These are phyloP conservation scores for Diaporthe helianthi DNA, from an alignment of 2,329 filamentous ascomycete genomes.

Conservation along the genomic window DNA sequence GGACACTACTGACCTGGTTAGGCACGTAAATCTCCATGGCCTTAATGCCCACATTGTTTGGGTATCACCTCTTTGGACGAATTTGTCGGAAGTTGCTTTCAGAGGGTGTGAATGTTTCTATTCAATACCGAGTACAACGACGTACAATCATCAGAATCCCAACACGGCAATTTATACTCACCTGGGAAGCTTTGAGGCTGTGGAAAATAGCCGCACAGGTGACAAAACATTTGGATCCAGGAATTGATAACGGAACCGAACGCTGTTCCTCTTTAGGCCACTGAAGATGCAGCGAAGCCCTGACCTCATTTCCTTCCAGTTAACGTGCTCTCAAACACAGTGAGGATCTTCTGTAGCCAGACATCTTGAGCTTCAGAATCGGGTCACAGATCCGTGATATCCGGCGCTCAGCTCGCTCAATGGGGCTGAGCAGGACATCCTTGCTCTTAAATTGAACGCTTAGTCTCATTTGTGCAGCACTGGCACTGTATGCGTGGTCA, in stretches of 20 bases:
- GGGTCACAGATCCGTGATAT: not conserved
- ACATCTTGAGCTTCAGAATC: not conserved
- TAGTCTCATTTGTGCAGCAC: no score
- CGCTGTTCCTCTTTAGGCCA: not conserved
- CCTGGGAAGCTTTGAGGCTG: not conserved
- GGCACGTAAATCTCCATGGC: slow-evolving; percentile 91
- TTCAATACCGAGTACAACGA: no score
- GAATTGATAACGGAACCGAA: not conserved
- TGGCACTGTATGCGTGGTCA: no score
- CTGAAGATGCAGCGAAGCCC: not conserved
- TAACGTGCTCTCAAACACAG: not conserved
- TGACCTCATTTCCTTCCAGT: not conserved
- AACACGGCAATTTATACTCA: not conserved
- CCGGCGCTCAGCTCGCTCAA: not conserved
- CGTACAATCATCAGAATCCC: not conserved
- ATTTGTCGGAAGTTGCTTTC: not conserved
- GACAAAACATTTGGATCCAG: not conserved
- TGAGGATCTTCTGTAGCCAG: not conserved
- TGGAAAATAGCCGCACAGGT: not conserved
- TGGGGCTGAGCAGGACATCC: not conserved
- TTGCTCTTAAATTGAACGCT: not conserved
- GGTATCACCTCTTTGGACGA: slow-evolving; percentile 69
- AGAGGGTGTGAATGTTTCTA: no score
- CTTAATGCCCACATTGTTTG: slow-evolving; percentile 90
- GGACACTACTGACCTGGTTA: slow-evolving; percentile 69